Evolutionary conservation across 352 stramenopile species (phyloP), one percentile per base, ranked within the genome.

Genomic region (Halophytophthora batemanensis): DNA sequence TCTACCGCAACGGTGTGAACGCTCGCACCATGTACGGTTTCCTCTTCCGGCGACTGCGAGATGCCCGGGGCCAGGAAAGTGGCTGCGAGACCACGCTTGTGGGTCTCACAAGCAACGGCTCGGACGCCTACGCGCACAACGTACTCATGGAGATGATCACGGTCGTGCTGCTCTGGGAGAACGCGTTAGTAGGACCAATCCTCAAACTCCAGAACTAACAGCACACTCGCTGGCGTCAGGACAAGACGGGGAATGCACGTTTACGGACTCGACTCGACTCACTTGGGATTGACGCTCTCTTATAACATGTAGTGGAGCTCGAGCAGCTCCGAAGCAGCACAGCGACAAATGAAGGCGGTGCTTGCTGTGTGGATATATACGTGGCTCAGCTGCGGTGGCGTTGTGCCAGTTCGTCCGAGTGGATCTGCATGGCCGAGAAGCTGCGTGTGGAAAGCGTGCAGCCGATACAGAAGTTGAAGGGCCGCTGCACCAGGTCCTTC

Each of bases 141-240:
- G 53, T 69, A 45, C 53, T 69, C 53, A 65, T 72, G 53, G 64
- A 72, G 40, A 67, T 72, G 45, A 31, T 72, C 53, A 60, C 59
- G 21, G 52, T 64, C 29, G 57, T 46, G 50, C 47, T 72, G 52
- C 55, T 67, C 11, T 72, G 64, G 64, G 64, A 72, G 36, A 58
- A 62, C 39, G 44, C 54, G 21, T 49, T 60, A 19, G 59, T 68
- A 1, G 54, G 41, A 0, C 48, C 49, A 7, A 64, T 68, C 29
- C 46, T 49, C 11, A 39, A 42, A n/a, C 48, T 68, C 37, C 6
- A 23, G 19, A 4, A 31, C 25, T 31, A 31, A 8, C 25, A 31
- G 4, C 25, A 31, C 25, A 31, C 25, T 4, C 25, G 25, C 4
- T 8, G 25, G 8, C 25, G 8, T 8, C 25, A 8, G 25, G 25